A percentile compares a stretch with the other conserved stretches of the same genome.
Conservation (phyloP, 352 stramenopile species). For the Blastocystis sp. region DNA sequence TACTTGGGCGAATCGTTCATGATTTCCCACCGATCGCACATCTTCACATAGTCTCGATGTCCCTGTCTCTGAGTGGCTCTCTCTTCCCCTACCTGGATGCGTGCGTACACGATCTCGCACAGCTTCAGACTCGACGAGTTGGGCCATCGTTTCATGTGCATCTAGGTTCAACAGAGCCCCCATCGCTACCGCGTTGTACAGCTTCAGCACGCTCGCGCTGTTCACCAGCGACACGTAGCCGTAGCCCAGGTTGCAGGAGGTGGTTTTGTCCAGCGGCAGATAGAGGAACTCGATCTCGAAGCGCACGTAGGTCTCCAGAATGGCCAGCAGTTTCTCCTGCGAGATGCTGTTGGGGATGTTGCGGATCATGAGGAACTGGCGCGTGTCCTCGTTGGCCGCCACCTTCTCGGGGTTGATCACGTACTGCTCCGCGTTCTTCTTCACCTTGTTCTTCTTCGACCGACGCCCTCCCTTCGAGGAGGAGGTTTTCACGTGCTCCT, state of each 20-base stretch:
- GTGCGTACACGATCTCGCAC: conserved; percentile 46
- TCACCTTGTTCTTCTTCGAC: conserved; percentile 41
- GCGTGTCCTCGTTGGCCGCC: not conserved
- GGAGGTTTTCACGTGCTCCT: not conserved
- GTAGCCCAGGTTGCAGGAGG: conserved; percentile 42
- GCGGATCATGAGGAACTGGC: conserved; percentile 46
- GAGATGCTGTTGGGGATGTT: conserved; percentile 52
- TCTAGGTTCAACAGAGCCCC: not conserved
- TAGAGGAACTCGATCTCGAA: conserved; percentile 42
- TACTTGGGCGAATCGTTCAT: conserved; percentile 21
- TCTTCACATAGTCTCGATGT: conserved; percentile 52
- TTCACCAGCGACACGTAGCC: conserved; percentile 42
- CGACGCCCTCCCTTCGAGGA: not conserved
- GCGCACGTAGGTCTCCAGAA: conserved; percentile 2
- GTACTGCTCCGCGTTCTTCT: conserved; percentile 8
- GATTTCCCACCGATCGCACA: conserved; percentile 27
- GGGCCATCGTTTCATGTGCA: conserved; percentile 44
- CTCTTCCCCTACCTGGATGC: not conserved
- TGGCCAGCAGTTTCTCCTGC: conserved; percentile 5
- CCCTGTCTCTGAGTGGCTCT: not conserved
- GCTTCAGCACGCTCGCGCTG: not conserved
- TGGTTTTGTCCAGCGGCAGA: conserved; percentile 9
- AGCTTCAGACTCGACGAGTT: conserved; percentile 46
- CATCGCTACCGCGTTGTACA: conserved; percentile 17
- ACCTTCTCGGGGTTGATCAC: conserved; percentile 15